Evolutionary conservation across 305 asterid genomes (phyloP).

Genomic region (Ajuga reptans): DNA sequence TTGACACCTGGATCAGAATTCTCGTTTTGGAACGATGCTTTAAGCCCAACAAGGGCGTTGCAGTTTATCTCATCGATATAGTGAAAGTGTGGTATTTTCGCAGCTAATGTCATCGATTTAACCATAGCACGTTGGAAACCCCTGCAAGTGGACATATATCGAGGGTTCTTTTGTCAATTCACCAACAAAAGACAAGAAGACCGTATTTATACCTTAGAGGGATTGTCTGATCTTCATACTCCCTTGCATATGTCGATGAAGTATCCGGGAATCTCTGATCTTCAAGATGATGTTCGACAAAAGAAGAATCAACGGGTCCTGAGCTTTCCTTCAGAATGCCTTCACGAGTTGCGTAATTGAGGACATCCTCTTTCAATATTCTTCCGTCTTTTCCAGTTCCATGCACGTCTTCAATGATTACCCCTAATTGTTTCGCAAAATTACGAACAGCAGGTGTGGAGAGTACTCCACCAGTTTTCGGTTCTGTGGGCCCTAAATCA

Average conservation of each 20-base stretch:
- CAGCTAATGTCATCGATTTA: constrained; percentile 81
- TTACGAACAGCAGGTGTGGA: constrained; percentile 81
- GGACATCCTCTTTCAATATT: constrained; percentile 63
- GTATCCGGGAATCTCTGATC: constrained; percentile 21
- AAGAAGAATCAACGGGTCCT: constrained; percentile 19
- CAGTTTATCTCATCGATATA: constrained; percentile 87
- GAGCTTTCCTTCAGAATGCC: constrained; percentile 39
- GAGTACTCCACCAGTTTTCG: constrained; percentile 37
- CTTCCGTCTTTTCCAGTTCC: constrained; percentile 79
- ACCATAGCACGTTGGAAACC: constrained; percentile 96
- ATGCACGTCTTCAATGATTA: constrained; percentile 51
- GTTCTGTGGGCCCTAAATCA: constrained; percentile 29
- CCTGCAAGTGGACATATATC: constrained; percentile 34
- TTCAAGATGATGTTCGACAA: constrained; percentile 23
- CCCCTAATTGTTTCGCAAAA: constrained; percentile 59
- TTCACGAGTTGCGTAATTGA: constrained; percentile 39
- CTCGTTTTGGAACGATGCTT: constrained; percentile 59
- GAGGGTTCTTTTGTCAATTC: background rate
- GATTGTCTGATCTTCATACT: constrained; percentile 49
- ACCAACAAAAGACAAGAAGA: background rate
- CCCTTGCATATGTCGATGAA: constrained; percentile 35
- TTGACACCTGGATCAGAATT: constrained; percentile 63
- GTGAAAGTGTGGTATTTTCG: constrained; percentile 84
- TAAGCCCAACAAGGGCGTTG: constrained; percentile 63
- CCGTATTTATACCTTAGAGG: constrained; percentile 47